Percentiles rank a stretch among this genome's conserved stretches.
Evolutionary conservation across 164 flowering plant genomes (phyloP).

Genomic region (Vitis cinerea): DNA sequence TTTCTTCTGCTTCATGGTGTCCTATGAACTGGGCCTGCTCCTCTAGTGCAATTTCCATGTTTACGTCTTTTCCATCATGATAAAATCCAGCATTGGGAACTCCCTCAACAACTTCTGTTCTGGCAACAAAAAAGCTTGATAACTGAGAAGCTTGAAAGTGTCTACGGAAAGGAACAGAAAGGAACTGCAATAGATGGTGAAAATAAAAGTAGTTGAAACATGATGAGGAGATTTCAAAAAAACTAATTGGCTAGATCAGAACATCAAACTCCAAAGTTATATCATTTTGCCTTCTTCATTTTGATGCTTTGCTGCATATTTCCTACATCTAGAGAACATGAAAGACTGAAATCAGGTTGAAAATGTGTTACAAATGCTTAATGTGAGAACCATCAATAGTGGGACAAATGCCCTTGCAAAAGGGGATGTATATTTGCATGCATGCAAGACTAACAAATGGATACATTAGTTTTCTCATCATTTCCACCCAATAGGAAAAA

Average conservation of each 20-base stretch:
- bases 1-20: conserved; percentile 72
- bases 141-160: not conserved
- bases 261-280: too few species aligned
- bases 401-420: too few species aligned
- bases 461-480: not conserved
- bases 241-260: too few species aligned
- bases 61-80: conserved; percentile 26
- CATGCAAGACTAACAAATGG: not conserved
- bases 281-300: too few species aligned
- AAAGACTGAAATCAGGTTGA: too few species aligned
- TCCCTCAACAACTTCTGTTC: conserved; percentile 36
- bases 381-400: too few species aligned
- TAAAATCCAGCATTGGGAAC: conserved; percentile 9
- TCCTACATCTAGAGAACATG: too few species aligned
- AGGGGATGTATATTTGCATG: too few species aligned
- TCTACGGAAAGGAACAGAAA: not conserved
- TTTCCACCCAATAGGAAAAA: not conserved
- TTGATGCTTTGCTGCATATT: too few species aligned
- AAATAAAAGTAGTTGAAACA: too few species aligned
- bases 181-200: not conserved
- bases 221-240: too few species aligned
- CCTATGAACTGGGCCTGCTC: conserved; percentile 65
- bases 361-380: too few species aligned
- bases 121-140: conserved; percentile 21
- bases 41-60: conserved; percentile 66